These are phyloP conservation scores for Arthrobotrys entomopaga DNA, from an alignment of 2,329 filamentous ascomycete genomes.

Conservation along the genomic window DNA sequence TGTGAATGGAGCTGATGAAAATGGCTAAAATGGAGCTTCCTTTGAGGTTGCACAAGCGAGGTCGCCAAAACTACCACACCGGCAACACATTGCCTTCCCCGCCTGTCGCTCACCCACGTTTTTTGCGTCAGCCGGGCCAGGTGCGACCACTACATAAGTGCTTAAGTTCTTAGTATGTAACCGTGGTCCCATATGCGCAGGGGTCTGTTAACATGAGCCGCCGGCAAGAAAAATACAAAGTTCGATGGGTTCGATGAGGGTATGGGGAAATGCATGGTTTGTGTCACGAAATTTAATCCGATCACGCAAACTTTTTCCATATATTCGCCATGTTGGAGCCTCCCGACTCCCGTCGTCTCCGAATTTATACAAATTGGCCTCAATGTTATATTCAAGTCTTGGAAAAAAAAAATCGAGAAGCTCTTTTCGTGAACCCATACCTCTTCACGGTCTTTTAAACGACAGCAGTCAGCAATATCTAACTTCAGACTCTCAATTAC, in stretches of 20 bases:
- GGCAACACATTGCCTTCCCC: slow-evolving; percentile 35
- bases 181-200: neutral
- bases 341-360: too few species aligned
- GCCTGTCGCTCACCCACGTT: slow-evolving; percentile 51
- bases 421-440: neutral
- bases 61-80: slow-evolving; percentile 49
- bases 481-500: neutral
- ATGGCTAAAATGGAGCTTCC: neutral
- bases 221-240: neutral
- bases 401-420: too few species aligned
- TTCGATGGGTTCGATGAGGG: neutral
- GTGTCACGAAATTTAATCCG: slow-evolving; percentile 50
- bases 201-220: slow-evolving; percentile 4
- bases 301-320: slow-evolving; percentile 50
- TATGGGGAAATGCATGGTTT: slow-evolving; percentile 8
- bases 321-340: slow-evolving; percentile 60
- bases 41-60: slow-evolving; percentile 47
- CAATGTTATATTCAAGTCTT: too few species aligned
- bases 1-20: neutral
- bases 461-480: neutral
- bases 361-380: too few species aligned
- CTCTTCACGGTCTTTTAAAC: neutral
- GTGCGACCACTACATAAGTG: neutral
- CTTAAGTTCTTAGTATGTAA: neutral
- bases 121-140: slow-evolving; percentile 7